Evolutionary conservation across 495 filamentous ascomycete species (phyloP).

Genomic region (Aspergillus incahuasiensis): DNA sequence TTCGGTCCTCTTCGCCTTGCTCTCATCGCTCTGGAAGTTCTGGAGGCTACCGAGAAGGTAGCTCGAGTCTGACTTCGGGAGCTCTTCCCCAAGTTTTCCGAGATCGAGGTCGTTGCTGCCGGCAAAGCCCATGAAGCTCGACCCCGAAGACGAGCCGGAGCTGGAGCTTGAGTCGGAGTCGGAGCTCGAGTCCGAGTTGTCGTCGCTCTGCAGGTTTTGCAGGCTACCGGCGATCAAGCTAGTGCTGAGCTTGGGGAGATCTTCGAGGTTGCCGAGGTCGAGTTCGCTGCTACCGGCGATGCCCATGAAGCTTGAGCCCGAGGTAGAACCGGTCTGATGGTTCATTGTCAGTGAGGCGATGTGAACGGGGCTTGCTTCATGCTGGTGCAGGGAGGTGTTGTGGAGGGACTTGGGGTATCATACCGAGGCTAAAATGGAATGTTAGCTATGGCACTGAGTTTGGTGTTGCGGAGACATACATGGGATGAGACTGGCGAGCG

Average conservation of each 20-base stretch:
- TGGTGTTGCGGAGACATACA: background rate
- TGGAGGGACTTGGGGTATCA: too few relatives aligned
- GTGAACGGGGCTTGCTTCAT: background rate
- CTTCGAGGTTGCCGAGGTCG: constrained; percentile 1
- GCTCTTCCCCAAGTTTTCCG: background rate
- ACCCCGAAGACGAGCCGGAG: constrained; percentile 5
- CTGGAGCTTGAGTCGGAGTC: too few relatives aligned
- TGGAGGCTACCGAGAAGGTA: constrained; percentile 88
- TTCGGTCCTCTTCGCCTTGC: background rate
- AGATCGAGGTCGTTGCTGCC: background rate
- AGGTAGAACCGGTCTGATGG: constrained; percentile 2
- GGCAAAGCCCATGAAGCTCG: constrained; percentile 4
- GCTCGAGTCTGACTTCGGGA: constrained; percentile 59
- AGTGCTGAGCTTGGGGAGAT: background rate
- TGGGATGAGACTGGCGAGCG: background rate
- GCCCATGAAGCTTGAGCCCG: constrained; percentile 10
- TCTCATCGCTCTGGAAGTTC: constrained; percentile 67
- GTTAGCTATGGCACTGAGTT: background rate
- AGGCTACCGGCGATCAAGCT: constrained; percentile 1
- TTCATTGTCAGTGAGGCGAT: background rate
- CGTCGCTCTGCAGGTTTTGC: background rate
- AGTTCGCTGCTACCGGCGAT: background rate
- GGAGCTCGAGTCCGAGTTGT: background rate
- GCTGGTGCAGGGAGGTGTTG: too few relatives aligned
- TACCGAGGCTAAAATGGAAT: background rate